These are phyloP conservation scores for Knoxia roxburghii DNA, from an alignment of 257 asterid species.

Conservation along the genomic window DNA sequence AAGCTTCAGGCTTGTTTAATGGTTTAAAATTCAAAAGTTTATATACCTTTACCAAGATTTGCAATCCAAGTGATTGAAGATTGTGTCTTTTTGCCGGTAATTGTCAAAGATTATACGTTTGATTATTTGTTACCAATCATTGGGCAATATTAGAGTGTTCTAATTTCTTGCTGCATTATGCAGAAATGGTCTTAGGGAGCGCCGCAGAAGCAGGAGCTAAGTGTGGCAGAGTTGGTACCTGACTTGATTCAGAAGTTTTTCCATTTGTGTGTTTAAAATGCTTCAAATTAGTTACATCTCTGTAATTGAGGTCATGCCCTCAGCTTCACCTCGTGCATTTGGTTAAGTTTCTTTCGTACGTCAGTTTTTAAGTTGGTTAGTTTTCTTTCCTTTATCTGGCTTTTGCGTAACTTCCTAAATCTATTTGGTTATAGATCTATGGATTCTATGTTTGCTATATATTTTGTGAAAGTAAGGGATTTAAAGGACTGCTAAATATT, in stretches of 20 bases:
- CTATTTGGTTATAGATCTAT: slow-evolving; percentile 21
- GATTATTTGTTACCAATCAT: background rate
- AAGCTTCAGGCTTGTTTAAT: background rate
- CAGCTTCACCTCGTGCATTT: slow-evolving; percentile 67
- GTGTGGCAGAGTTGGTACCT: slow-evolving; percentile 18
- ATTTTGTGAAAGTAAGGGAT: slow-evolving; percentile 25
- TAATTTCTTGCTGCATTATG: slow-evolving; percentile 6
- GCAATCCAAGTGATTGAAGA: background rate
- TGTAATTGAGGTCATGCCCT: slow-evolving; percentile 68
- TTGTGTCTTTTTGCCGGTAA: background rate
- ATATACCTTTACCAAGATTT: background rate
- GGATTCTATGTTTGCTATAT: slow-evolving; percentile 38
- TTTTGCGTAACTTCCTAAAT: slow-evolving; percentile 18
- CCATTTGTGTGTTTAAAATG: slow-evolving; percentile 50
- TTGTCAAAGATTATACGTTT: background rate
- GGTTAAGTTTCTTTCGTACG: slow-evolving; percentile 63
- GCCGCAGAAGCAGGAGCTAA: slow-evolving; percentile 95
- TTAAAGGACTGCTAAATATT: slow-evolving; percentile 40
- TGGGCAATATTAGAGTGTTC: background rate
- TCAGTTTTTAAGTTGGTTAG: slow-evolving; percentile 50
- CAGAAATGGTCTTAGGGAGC: slow-evolving; percentile 78
- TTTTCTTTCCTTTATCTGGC: slow-evolving; percentile 24
- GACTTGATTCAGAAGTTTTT: slow-evolving; percentile 29
- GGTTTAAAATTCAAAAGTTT: background rate
- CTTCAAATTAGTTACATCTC: slow-evolving; percentile 58